Evolutionary conservation across 2,329 filamentous ascomycete species (phyloP).

Genomic region (Botrytis fragariae): DNA sequence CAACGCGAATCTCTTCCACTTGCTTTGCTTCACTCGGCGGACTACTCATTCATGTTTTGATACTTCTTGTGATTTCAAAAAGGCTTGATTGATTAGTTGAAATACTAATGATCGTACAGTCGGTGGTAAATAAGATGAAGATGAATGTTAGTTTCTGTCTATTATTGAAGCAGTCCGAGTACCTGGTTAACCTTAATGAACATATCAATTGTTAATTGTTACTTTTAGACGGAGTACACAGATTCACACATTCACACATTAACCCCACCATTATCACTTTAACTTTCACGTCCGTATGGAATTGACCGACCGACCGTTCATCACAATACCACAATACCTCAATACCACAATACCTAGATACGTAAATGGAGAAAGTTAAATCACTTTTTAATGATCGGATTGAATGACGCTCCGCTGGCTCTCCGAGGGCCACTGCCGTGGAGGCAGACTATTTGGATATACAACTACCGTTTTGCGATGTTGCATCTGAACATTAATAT

Average conservation of each 20-base stretch:
- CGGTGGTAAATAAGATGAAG: too few relatives aligned
- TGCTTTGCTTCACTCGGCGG: not conserved
- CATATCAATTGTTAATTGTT: not conserved
- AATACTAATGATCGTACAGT: too few relatives aligned
- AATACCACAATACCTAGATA: not conserved
- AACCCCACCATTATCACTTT: not conserved
- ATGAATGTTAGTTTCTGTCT: too few relatives aligned
- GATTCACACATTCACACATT: not conserved
- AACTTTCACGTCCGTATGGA: not conserved
- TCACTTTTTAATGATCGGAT: not conserved
- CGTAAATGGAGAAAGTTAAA: not conserved
- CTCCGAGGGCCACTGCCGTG: not conserved
- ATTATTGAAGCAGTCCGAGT: not conserved
- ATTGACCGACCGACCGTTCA: not conserved
- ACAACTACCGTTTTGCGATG: not conserved
- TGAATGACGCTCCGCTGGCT: conserved; percentile 2
- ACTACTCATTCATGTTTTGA: not conserved
- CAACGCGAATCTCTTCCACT: not conserved
- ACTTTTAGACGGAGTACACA: too few relatives aligned
- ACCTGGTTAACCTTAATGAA: too few relatives aligned
- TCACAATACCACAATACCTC: not conserved
- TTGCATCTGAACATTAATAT: not conserved
- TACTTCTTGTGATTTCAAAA: not conserved
- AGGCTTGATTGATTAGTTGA: not conserved
- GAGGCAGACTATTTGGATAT: not conserved